These are phyloP conservation scores for Quercus dentata DNA, from an alignment of 306 rosid species.

Conservation along the genomic window DNA sequence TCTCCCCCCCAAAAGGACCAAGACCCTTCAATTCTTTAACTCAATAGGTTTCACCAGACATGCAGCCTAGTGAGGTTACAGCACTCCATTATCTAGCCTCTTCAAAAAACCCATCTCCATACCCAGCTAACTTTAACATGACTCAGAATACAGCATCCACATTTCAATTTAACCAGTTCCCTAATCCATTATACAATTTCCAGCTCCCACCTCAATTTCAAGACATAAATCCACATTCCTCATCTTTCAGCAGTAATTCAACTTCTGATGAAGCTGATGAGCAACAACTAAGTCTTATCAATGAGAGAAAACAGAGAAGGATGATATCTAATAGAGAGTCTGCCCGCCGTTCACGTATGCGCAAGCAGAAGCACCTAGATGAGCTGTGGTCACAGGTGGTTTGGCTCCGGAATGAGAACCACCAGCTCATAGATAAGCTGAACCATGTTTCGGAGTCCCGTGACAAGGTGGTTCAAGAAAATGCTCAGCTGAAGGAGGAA, in stretches of 20 bases:
- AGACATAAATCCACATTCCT: conserved; percentile 52
- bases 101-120: conserved; percentile 43
- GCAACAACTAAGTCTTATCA: conserved; percentile 57
- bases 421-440: conserved; percentile 63
- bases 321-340: conserved; percentile 98
- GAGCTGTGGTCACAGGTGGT: conserved; percentile 95
- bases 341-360: conserved; percentile 84
- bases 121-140: conserved; percentile 33
- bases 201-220: conserved; percentile 41
- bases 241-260: conserved; percentile 72
- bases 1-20: conserved; percentile 16
- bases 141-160: conserved; percentile 34
- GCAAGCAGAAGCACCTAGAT: conserved; percentile 90
- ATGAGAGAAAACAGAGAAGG: conserved; percentile 81
- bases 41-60: conserved; percentile 28
- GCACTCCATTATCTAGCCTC: conserved; percentile 49
- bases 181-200: conserved; percentile 40
- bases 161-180: conserved; percentile 40
- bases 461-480: conserved; percentile 60
- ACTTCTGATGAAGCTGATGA: conserved; percentile 91
- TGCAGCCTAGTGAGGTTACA: conserved; percentile 59
- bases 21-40: conserved; percentile 13
- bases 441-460: conserved; percentile 64
- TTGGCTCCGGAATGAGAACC: conserved; percentile 87
- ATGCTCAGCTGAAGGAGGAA: conserved; percentile 71